Conservation (phyloP, 1,139 yeast genomes). For the Kodamaea ohmeri region DNA sequence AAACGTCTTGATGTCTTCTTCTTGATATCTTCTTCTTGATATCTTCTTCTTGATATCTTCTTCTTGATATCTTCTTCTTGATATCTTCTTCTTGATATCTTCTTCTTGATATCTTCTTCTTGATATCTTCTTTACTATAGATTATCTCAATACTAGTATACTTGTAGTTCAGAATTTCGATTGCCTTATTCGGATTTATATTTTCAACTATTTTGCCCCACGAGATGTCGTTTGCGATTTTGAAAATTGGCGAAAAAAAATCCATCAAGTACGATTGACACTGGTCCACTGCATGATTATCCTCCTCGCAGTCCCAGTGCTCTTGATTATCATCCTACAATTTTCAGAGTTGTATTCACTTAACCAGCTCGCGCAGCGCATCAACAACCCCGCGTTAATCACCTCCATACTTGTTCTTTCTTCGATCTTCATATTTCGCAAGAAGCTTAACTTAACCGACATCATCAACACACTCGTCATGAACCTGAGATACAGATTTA, state of each 20-base stretch:
- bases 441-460: constrained; percentile 8
- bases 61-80: no score
- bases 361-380: constrained; percentile 6
- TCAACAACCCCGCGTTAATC: constrained; percentile 8
- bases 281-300: constrained; percentile 4
- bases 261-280: neutral
- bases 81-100: no score
- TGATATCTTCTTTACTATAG: no score
- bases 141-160: no score
- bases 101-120: no score
- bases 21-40: no score
- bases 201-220: neutral
- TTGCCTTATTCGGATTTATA: no score
- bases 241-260: neutral
- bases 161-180: no score
- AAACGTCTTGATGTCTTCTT: no score
- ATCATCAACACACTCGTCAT: constrained; percentile 11
- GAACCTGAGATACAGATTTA: constrained; percentile 15
- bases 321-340: neutral
- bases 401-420: constrained; percentile 12
- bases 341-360: constrained; percentile 6
- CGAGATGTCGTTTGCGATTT: no score
- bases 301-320: neutral
- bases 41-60: no score
- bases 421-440: constrained; percentile 8